Conservation (phyloP, 2,329 filamentous ascomycete species). For the Exophiala phaeomuriformis region DNA sequence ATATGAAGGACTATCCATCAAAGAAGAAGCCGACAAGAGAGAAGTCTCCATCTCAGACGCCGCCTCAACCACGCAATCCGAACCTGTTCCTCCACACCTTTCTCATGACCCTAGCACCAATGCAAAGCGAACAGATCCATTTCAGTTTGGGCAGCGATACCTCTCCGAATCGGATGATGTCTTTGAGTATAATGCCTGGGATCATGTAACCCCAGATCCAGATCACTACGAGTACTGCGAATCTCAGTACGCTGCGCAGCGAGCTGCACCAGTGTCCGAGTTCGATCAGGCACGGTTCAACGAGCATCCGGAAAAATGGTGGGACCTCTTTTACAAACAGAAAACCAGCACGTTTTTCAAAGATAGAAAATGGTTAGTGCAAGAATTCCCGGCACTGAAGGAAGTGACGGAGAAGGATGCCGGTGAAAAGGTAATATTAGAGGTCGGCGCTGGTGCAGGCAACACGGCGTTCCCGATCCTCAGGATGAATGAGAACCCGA, state of each 20-base stretch:
- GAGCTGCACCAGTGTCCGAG: conserved; percentile 77
- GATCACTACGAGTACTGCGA: conserved; percentile 80
- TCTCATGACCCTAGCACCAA: conserved; percentile 68
- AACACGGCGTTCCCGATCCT: conserved; percentile 94
- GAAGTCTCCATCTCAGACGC: not conserved
- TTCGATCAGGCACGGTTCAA: conserved; percentile 93
- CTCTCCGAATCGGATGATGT: conserved; percentile 70
- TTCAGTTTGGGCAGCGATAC: conserved; percentile 86
- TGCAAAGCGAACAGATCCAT: conserved; percentile 82
- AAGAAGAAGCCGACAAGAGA: not conserved
- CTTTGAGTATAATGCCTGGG: conserved; percentile 98
- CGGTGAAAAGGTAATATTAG: conserved; percentile 65
- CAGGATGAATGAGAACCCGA: conserved; percentile 71
- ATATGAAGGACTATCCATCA: not conserved
- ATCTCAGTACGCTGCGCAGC: conserved; percentile 76
- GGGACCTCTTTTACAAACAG: conserved; percentile 97
- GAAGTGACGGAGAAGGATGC: conserved; percentile 64
- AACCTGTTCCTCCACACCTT: conserved; percentile 50
- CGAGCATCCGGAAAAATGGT: conserved; percentile 84
- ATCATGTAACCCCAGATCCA: conserved; percentile 90
- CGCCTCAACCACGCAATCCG: not conserved
- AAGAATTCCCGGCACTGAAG: conserved; percentile 87
- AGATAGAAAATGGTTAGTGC: conserved; percentile 90
- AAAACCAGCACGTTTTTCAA: conserved; percentile 98
- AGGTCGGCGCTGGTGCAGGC: conserved; percentile 90